Conservation (phyloP, 768 basidiomycete species). For the Agrocybe chaxingu region DNA sequence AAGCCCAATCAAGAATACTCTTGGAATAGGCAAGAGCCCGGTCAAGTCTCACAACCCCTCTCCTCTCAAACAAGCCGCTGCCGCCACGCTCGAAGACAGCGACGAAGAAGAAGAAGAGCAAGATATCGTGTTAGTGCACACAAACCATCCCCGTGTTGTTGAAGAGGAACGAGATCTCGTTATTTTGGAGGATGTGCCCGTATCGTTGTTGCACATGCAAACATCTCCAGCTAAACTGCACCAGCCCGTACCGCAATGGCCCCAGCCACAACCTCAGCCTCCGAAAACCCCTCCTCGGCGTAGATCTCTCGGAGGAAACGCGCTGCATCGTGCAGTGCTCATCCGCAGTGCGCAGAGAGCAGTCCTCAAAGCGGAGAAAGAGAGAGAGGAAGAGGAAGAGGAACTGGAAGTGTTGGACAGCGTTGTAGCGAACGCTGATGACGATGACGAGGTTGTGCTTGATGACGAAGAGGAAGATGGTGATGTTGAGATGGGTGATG, state of each 20-base stretch:
- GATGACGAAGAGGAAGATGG: constrained; percentile 23
- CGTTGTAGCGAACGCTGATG: constrained; percentile 31
- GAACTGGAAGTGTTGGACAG: constrained; percentile 47
- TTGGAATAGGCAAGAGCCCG: constrained; percentile 23
- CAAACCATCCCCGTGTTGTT: constrained; percentile 62
- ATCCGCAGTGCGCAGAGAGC: constrained; percentile 68
- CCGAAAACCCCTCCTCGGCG: constrained; percentile 34
- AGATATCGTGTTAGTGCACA: constrained; percentile 60
- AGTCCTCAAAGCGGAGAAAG: constrained; percentile 46
- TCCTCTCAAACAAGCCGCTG: constrained; percentile 17
- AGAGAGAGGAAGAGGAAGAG: constrained; percentile 46
- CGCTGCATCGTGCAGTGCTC: constrained; percentile 66
- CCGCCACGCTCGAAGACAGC: constrained; percentile 5
- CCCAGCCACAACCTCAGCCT: constrained; percentile 17
- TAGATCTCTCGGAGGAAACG: constrained; percentile 39
- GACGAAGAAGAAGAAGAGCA: constrained; percentile 38
- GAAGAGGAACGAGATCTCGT: constrained; percentile 70
- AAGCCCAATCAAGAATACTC: constrained; percentile 46
- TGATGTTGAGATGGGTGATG: constrained; percentile 19
- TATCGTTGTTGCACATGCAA: no score
- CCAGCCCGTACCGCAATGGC: constrained; percentile 1
- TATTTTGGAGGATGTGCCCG: constrained; percentile 66
- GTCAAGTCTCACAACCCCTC: constrained; percentile 23
- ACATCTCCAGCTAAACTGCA: neutral
- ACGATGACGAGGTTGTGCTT: constrained; percentile 23